Evolutionary conservation across 768 basidiomycete species (phyloP).

Genomic region (Termitomyces sp.): DNA sequence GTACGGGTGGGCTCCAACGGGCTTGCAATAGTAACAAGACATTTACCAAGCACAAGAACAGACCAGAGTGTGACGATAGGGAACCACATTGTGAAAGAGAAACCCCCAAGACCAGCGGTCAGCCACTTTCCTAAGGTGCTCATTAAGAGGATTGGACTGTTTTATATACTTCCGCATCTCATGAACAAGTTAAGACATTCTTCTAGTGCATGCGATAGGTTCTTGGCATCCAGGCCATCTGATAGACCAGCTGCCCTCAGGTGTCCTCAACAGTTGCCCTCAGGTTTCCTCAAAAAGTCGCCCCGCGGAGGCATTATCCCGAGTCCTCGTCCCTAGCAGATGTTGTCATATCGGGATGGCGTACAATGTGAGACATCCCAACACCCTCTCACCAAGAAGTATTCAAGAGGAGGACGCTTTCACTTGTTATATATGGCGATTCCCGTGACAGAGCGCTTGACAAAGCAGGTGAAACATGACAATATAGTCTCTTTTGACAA

Average conservation of each 20-base stretch:
- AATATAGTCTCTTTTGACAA: background rate
- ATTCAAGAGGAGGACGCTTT: background rate
- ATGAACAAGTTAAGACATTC: background rate
- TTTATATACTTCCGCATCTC: slow-evolving; percentile 6
- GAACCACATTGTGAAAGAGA: slow-evolving; percentile 3
- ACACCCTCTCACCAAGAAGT: background rate
- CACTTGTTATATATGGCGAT: background rate
- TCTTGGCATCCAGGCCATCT: background rate
- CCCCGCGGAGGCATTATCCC: background rate
- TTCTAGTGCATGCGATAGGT: background rate
- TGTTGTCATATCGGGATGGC: background rate
- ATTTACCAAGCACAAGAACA: background rate
- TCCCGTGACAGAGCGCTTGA: background rate
- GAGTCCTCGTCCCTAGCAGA: background rate
- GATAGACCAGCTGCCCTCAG: background rate
- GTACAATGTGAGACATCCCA: background rate
- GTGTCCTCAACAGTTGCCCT: background rate
- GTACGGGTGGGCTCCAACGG: slow-evolving; percentile 11
- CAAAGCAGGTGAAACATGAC: background rate
- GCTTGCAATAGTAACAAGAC: slow-evolving; percentile 1
- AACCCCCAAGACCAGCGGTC: background rate
- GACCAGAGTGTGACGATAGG: background rate
- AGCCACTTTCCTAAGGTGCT: background rate
- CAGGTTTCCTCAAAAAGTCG: background rate
- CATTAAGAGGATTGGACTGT: background rate